Evolutionary conservation across 768 basidiomycete species (phyloP), one percentile per base, ranked within the genome.

Genomic region (Chalciporus sphaerocephalus): DNA sequence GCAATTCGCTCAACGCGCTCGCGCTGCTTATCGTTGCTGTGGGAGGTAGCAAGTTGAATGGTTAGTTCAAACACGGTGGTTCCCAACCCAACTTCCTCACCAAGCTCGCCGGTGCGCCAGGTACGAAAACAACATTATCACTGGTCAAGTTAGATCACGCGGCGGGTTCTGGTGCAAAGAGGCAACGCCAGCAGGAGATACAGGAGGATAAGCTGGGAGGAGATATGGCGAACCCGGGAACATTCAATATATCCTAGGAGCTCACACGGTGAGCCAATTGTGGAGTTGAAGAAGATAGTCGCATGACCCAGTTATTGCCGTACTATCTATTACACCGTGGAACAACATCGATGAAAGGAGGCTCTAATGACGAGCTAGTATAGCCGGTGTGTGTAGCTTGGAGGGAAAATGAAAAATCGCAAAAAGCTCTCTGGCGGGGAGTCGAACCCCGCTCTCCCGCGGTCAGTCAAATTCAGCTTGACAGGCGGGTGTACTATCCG

Each of bases 401-500:
- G n/a, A n/a, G n/a, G n/a, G n/a, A n/a, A n/a, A n/a, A n/a, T n/a
- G n/a, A n/a, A n/a, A n/a, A n/a, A n/a, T n/a, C n/a, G n/a, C n/a
- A 32, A 32, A 30, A 32, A 13, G 17, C 68, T 67, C 66, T 69
- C 71, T 73, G 69, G 71, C 69, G 67, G 69, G 71, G 69, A 73
- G 58, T 70, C 69, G 69, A 70, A 70, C 69, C 69, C 69, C 60
- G 67, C 64, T 62, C 56, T 71, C 58, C 66, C 69, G 71, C 69
- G 69, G 45, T 40, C 55, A 5, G 8, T 38, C 21, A 9, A 21
- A 27, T 7, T 12, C 22, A 22, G 15, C 40, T 44, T 72, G 71
- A 72, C 71, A 72, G 68, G 71, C 72, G 71, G 72, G 65, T 72
- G 72, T 72, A 72, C 71, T 72, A 69, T 67, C 71, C 71, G 71